Evolutionary conservation across 106 monocot species (phyloP), one percentile per base, ranked within the genome.

Genomic region (Dioscorea zingiberensis): DNA sequence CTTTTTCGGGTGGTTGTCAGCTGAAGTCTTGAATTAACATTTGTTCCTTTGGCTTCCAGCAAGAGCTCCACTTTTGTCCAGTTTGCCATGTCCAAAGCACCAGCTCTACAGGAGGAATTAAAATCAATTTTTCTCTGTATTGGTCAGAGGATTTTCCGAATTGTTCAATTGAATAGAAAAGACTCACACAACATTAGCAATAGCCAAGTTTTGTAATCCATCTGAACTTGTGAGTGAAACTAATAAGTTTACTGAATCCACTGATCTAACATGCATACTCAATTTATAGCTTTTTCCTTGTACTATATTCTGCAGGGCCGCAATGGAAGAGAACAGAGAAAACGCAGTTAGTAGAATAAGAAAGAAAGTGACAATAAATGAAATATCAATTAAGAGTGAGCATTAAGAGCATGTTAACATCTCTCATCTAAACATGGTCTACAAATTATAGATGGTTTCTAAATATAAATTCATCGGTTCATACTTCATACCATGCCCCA

Each of bases 401-500:
- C n/a, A n/a, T n/a, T n/a, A n/a, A n/a, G n/a, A n/a, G n/a, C n/a
- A n/a, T n/a, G n/a, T n/a, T n/a, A n/a, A n/a, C n/a, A n/a, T n/a
- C n/a, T n/a, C n/a, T n/a, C n/a, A n/a, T n/a, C n/a, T n/a, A n/a
- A n/a, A n/a, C n/a, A n/a, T n/a, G n/a, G n/a, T n/a, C n/a, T n/a
- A n/a, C 4, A 10, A 38, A 38, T 8, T 38, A 8, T 10, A 38
- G 38, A 38, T 38, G 38, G 38, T 38, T 38, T 38, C 38, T 38
- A 6, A 38, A 0, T 38, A 38, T 38, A 38, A 1, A 29, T 11
- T 11, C 18, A 62, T 23, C 27, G 46, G 60, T 45, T 45, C 64
- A 28, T n/a, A n/a, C n/a, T n/a, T n/a, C n/a, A n/a, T 77, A 93
- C 93, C 93, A 93, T 93, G 62, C 93, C 93, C 93, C 89, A 93